Conservation (phyloP, 805 yeast species). For the Ogataea pilisensis region DNA sequence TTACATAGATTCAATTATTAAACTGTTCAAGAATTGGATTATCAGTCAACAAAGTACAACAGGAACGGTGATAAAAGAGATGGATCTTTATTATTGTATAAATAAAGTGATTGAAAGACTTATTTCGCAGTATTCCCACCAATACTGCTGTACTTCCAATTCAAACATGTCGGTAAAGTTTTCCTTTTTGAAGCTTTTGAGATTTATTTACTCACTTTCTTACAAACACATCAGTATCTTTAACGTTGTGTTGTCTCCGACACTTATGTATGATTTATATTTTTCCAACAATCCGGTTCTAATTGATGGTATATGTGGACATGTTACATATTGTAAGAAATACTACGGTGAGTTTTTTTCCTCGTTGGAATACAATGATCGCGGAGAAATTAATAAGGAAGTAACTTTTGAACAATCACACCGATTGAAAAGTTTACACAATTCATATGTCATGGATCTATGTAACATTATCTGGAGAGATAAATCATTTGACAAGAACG, state of each 20-base stretch:
- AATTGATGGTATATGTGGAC: constrained; percentile 43
- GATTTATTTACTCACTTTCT: constrained; percentile 20
- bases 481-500: constrained; percentile 40
- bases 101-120: constrained; percentile 12
- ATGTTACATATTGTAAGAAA: constrained; percentile 39
- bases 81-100: constrained; percentile 14
- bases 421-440: constrained; percentile 35
- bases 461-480: constrained; percentile 57
- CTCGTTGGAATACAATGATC: constrained; percentile 6
- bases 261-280: constrained; percentile 35
- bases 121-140: constrained; percentile 4
- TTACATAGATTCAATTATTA: constrained; percentile 5
- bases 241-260: constrained; percentile 36
- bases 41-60: background rate
- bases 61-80: background rate
- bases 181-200: constrained; percentile 11
- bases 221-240: constrained; percentile 15
- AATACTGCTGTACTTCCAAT: constrained; percentile 9
- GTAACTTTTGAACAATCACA: constrained; percentile 14
- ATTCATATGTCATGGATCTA: constrained; percentile 50
- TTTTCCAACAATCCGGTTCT: constrained; percentile 41
- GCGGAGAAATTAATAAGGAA: constrained; percentile 11
- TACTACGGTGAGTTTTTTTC: constrained; percentile 28
- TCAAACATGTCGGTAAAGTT: constrained; percentile 5
- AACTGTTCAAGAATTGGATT: constrained; percentile 15